Evolutionary conservation across 176 grass and related monocot genomes (phyloP), one percentile per base, ranked within the genome.

Genomic region (Triticum urartu): DNA sequence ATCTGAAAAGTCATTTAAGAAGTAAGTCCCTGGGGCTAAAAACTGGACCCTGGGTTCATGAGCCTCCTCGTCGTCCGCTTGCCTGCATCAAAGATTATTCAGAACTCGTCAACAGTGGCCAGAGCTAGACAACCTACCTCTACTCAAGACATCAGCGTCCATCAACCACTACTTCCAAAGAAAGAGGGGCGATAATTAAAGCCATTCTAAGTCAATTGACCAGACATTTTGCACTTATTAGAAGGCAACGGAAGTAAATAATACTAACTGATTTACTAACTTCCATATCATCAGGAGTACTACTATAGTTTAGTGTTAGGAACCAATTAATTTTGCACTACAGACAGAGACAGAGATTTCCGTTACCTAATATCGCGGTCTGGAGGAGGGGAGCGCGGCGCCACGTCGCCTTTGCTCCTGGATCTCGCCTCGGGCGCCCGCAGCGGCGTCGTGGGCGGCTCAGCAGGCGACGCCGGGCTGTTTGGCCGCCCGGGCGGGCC

Each of bases 1-100:
- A 93, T 98, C 95, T 78, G 86, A 98, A 86, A 75, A 86, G 84
- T 94, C 91, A 32, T 82, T 89, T 84, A 84, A 88, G 79, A 92
- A 85, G 72, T 69, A 89, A 62, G 86, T 86, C 79, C 80, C 62
- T 8, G 81, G 82, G 34, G 78, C 85, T 65, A 94, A 89, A 86
- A 92, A 89, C 62, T 89, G 91, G 54, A 80, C 86, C 64, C 89
- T 40, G 24, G 88, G 56, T 67, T 90, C 87, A 10, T 90, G 87
- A 64, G 59, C 88, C 66, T 89, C 87, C 71, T 90, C 89, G 38
- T 86, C 93, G 50, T 87, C 86, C 28, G 50, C 30, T 80, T 71
- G 78, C 88, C 95, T 95, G 68, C 68, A 86, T 61, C 17, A 80
- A 72, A 26, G 40, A 64, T 68, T 34, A 76, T 25, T 86, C 61